These are phyloP conservation scores for Zalaria obscura DNA, from an alignment of 2,329 filamentous ascomycete species.

Conservation along the genomic window DNA sequence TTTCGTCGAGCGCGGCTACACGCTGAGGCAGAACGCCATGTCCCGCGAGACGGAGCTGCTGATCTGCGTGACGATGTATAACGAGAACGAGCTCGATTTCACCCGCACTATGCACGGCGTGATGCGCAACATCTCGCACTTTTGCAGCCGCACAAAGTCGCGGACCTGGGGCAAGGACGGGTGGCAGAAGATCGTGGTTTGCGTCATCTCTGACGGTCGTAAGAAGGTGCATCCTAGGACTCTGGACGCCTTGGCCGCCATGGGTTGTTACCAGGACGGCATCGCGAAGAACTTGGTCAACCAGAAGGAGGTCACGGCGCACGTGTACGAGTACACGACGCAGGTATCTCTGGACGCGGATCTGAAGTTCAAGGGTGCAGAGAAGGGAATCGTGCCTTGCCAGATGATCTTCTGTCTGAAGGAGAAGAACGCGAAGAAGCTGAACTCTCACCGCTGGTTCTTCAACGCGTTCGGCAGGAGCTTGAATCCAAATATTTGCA, in stretches of 20 bases:
- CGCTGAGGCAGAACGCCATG: conserved; percentile 75
- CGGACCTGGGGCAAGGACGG: conserved; percentile 93
- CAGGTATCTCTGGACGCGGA: conserved; percentile 93
- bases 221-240: conserved; percentile 88
- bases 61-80: conserved; percentile 98
- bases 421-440: conserved; percentile 93
- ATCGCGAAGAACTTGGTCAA: conserved; percentile 99
- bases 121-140: conserved; percentile 95
- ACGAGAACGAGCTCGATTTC: conserved; percentile 93
- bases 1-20: conserved; percentile 78
- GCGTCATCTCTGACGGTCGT: conserved; percentile 87
- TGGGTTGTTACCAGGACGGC: conserved; percentile 95
- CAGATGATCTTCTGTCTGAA: conserved; percentile 98
- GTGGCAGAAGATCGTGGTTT: conserved; percentile 99
- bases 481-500: conserved; percentile 90
- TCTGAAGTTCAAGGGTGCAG: conserved; percentile 95
- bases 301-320: conserved; percentile 83
- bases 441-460: conserved; percentile 98
- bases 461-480: conserved; percentile 95
- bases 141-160: conserved; percentile 83
- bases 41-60: conserved; percentile 86
- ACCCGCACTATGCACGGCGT: conserved; percentile 97
- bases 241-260: conserved; percentile 83
- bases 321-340: conserved; percentile 98
- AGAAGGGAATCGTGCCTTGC: conserved; percentile 96